Evolutionary conservation across 2,329 filamentous ascomycete genomes (phyloP), one percentile per base, ranked within the genome.

Genomic region (Aureobasidium sp.): DNA sequence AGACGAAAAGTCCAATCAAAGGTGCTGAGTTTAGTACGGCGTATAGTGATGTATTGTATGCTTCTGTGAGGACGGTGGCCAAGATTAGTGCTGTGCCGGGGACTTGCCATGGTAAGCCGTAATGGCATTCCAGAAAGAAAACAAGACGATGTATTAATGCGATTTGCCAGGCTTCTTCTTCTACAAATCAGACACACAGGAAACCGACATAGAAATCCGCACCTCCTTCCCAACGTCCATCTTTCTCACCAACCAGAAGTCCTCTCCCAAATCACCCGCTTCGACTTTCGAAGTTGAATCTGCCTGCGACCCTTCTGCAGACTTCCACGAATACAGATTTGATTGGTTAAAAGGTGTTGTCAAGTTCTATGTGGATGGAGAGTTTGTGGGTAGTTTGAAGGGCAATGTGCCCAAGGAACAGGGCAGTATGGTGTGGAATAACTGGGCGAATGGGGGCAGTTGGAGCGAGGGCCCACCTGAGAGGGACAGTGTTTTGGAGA

Each of bases 301-400:
- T 39, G 85, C 83, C 3, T 71, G 72, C 3, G 79, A 75, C 45
- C 87, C 81, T 66, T 71, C 79, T 45, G 73, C 90, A 1, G 74
- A 78, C 0, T 90, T 89, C 68, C 86, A 90, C 67, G 86, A 90
- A 68, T 90, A 90, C 63, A 84, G 87, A 24, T 85, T 90, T 65
- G 87, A 91, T 67, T 90, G 85, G 70, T 65, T 83, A 12, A 75
- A 79, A 0, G 74, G 72, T 0, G 71, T 71, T 1, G 83, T 90
- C 6, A 65, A 77, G 10, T 90, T 88, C 67, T 90, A 84, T 63
- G 82, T 81, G 2, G 85, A 90, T 65, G 79, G 79, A 30, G 53
- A 68, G 10, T 66, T 76, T 10, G 69, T 88, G 19, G 83, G 86
- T 73, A 71, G 66, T 0, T 62, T 72, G 2, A 74, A 76, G 1